Evolutionary conservation across 2,329 filamentous ascomycete genomes (phyloP).

Genomic region (Xylaria sp.): DNA sequence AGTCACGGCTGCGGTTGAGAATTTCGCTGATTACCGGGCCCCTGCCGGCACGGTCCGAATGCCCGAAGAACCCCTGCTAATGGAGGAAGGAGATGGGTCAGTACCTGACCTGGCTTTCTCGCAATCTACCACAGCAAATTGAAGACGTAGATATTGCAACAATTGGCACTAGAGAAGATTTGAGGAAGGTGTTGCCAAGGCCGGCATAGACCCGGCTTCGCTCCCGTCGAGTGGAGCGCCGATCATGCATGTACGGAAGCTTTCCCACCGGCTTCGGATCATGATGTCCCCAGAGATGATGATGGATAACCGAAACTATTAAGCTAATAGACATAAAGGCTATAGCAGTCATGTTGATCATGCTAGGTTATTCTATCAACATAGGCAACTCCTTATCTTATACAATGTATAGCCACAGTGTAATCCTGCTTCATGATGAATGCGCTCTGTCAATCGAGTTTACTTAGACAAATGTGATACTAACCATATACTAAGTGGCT

Average conservation of each 20-base stretch:
- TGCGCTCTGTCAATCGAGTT: not conserved
- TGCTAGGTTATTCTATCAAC: not conserved
- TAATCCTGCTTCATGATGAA: not conserved
- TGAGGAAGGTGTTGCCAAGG: conserved; percentile 2
- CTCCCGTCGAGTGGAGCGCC: conserved; percentile 21
- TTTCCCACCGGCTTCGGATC: conserved; percentile 28
- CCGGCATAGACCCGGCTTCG: conserved; percentile 18
- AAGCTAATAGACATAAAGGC: not conserved
- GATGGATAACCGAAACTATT: not conserved
- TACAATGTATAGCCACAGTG: not conserved
- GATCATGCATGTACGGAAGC: conserved; percentile 32
- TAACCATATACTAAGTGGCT: not conserved
- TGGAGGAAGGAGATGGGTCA: not conserved
- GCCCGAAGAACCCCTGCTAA: conserved; percentile 1
- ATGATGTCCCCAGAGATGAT: conserved; percentile 11
- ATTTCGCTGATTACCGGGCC: not conserved
- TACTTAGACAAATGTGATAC: not conserved
- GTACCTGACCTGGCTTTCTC: not conserved
- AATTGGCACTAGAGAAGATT: not conserved
- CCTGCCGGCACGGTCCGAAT: not conserved
- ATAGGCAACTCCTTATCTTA: not conserved
- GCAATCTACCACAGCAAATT: no score
- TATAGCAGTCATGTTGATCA: not conserved
- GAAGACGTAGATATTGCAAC: no score
- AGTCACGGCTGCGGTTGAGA: not conserved